Evolutionary conservation across 805 yeast genomes (phyloP).

Genomic region (Saccharomyces kudriavzevii): DNA sequence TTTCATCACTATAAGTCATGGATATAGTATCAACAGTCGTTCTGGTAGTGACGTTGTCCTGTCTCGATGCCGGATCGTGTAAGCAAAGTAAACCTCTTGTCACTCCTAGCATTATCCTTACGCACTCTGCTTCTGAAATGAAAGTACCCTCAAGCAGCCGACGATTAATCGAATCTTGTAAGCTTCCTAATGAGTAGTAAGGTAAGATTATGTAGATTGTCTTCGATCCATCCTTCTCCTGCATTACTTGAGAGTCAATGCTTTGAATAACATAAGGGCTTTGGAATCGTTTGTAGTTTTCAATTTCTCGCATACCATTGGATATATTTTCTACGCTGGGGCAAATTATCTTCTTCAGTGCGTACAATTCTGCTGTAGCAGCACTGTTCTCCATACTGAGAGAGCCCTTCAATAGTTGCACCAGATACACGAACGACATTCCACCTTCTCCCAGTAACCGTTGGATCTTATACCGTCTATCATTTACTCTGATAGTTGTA

Average conservation of each 20-base stretch:
- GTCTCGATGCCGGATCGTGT: constrained; percentile 39
- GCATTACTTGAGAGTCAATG: constrained; percentile 62
- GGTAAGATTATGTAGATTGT: constrained; percentile 77
- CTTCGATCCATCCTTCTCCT: constrained; percentile 72
- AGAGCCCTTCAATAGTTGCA: constrained; percentile 37
- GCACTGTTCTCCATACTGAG: background rate
- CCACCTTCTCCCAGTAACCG: constrained; percentile 87
- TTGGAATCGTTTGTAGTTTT: constrained; percentile 61
- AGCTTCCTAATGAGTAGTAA: constrained; percentile 59
- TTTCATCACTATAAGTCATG: constrained; percentile 22
- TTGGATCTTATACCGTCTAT: constrained; percentile 51
- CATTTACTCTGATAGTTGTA: constrained; percentile 45
- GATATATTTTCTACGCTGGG: constrained; percentile 63
- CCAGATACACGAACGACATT: constrained; percentile 77
- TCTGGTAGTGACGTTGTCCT: constrained; percentile 7
- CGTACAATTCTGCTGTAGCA: constrained; percentile 38
- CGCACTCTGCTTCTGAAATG: constrained; percentile 56
- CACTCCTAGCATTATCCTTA: constrained; percentile 56
- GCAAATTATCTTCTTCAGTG: constrained; percentile 79
- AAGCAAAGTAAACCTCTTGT: constrained; percentile 68
- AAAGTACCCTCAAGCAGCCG: constrained; percentile 47
- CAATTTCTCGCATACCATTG: constrained; percentile 69
- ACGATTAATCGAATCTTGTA: constrained; percentile 71
- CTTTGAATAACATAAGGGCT: constrained; percentile 60
- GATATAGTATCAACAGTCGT: constrained; percentile 11